Base-by-base conservation (phyloP, 805 yeast genomes). In the Candida caryicola region DNA sequence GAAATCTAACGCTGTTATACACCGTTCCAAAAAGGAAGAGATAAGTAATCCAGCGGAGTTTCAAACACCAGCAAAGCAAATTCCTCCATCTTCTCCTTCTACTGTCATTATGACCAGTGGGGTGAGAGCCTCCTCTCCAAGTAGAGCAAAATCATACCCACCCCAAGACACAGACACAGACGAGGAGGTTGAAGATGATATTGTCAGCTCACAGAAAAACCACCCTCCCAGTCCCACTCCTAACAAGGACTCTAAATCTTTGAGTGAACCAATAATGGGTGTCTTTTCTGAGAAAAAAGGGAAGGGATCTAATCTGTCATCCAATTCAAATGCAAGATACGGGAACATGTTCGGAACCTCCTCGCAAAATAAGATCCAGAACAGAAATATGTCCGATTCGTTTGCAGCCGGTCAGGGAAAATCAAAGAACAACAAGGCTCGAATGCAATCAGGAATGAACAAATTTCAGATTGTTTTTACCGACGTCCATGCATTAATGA, bases 401-500 rank as follows among this genome's bases (percentile, higher is more conserved):
- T 29, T 15, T 21, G 13, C 14, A 18, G 18, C 16, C 9, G 30
- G 30, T n/a, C 21, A 32, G 27, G 36, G 30, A 8, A 39, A 39
- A 14, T 18, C 19, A 2, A 34, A 39, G 36, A 39, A 34, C 28
- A 31, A 33, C 17, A 44, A 40, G 28, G 17, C 45, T 7, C 39
- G 40, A 34, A 60, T 59, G 63, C 62, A 64, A 47, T 62, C 66
- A 9, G 69, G 70, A 10, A 60, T 67, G 62, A 66, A 66, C 47
- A 67, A 67, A 50, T 71, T 71, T 48, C 76, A 72, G 50, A 70
- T 71, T 41, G 71, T 71, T 2, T 62, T 71, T 36, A 58, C 74
- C 3, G 76, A 71, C 46, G 65, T 69, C 2, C 46, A 42, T 34
- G 41, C 46, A 6, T 40, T 43, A 32, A 43, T 40, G 36, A 43